Conservation (phyloP, 2,329 filamentous ascomycete species). For the Arthrinium phaeospermum region DNA sequence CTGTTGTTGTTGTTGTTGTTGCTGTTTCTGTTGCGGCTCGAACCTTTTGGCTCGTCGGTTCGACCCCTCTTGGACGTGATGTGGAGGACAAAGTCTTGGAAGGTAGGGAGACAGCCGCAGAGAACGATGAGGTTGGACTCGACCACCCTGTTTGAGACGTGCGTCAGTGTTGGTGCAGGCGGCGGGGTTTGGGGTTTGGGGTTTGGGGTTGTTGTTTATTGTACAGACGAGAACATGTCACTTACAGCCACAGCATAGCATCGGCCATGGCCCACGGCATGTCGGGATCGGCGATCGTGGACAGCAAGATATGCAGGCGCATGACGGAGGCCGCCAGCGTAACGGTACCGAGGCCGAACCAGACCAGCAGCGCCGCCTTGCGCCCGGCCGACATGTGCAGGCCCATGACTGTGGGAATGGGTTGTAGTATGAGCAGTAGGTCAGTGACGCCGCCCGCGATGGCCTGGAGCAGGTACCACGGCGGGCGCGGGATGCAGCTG, state of each 20-base stretch:
- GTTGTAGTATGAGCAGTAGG: slow-evolving; percentile 23
- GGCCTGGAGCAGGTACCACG: slow-evolving; percentile 23
- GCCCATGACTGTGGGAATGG: slow-evolving; percentile 24
- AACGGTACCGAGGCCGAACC: slow-evolving; percentile 24
- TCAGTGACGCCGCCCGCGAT: slow-evolving; percentile 23
- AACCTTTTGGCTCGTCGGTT: background rate
- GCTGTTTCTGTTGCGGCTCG: background rate
- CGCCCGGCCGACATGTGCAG: slow-evolving; percentile 22
- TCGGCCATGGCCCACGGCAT: slow-evolving; percentile 22
- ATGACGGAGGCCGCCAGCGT: slow-evolving; percentile 22
- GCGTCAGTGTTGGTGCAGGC: no score
- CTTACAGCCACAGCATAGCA: slow-evolving; percentile 25
- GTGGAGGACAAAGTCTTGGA: slow-evolving; percentile 21
- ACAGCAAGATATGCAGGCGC: slow-evolving; percentile 21
- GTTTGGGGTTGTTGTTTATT: no score
- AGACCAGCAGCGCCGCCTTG: slow-evolving; percentile 21
- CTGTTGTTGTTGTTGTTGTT: background rate
- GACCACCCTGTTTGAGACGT: slow-evolving; percentile 16
- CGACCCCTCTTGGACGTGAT: slow-evolving; percentile 6
- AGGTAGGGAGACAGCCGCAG: slow-evolving; percentile 24
- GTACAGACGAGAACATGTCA: no score
- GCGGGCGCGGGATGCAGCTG: slow-evolving; percentile 19
- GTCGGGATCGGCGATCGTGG: slow-evolving; percentile 19
- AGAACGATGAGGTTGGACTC: slow-evolving; percentile 25
- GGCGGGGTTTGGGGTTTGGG: no score